Conservation (phyloP, 495 filamentous ascomycete species). For the Pseudevernia furfuracea region DNA sequence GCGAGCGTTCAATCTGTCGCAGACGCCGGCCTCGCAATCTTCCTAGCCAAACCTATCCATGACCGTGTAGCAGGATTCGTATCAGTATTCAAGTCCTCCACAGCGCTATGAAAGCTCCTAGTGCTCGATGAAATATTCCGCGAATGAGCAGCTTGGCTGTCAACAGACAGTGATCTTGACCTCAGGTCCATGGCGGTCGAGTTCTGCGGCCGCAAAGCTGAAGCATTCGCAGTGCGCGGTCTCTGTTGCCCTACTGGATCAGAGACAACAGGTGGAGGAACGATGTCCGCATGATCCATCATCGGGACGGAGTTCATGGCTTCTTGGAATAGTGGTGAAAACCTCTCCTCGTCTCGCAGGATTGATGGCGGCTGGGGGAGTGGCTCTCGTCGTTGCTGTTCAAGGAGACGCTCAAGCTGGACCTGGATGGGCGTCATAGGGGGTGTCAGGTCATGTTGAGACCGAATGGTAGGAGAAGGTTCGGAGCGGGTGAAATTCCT, state of each 20-base stretch:
- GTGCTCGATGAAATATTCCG: constrained; percentile 9
- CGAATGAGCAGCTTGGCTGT: not conserved
- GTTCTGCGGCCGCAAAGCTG: not conserved
- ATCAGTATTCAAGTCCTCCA: constrained; percentile 6
- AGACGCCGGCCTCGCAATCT: constrained; percentile 15
- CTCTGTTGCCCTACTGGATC: not conserved
- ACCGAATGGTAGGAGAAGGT: constrained; percentile 14
- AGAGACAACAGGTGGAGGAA: constrained; percentile 6
- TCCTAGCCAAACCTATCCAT: constrained; percentile 20
- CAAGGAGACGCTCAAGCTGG: constrained; percentile 23
- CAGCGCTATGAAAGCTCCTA: constrained; percentile 23
- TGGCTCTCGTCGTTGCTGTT: constrained; percentile 7
- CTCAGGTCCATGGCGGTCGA: not conserved
- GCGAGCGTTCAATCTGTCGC: constrained; percentile 4
- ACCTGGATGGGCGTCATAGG: constrained; percentile 23
- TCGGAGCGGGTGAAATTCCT: constrained; percentile 17
- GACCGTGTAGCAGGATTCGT: not conserved
- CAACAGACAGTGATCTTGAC: constrained; percentile 10
- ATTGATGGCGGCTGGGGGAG: not conserved
- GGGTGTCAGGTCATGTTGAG: constrained; percentile 16
- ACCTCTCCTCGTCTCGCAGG: constrained; percentile 20
- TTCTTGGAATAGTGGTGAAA: constrained; percentile 28
- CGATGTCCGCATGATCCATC: constrained; percentile 14
- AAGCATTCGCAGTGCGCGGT: not conserved
- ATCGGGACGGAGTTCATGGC: constrained; percentile 28